Conservation (phyloP, 2,329 filamentous ascomycete species). For the Exophiala dermatitidis region DNA sequence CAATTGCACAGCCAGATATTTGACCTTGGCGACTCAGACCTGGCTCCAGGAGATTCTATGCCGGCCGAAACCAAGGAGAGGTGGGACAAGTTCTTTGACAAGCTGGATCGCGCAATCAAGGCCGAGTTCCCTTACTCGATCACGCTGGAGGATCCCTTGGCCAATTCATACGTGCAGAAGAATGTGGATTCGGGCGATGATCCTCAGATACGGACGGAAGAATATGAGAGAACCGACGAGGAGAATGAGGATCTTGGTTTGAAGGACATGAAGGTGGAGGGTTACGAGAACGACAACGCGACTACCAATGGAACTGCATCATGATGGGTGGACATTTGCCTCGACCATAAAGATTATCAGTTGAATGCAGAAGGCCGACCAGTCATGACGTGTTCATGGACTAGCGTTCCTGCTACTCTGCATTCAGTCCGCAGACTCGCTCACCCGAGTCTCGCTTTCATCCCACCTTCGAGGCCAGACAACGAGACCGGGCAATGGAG, state of each 20-base stretch:
- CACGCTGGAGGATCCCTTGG: conserved; percentile 78
- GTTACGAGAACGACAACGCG: conserved; percentile 55
- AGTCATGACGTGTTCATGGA: too few species aligned
- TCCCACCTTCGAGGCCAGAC: too few species aligned
- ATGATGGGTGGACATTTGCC: too few species aligned
- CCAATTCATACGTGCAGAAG: conserved; percentile 89
- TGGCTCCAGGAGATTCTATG: conserved; percentile 71
- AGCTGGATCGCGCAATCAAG: conserved; percentile 67
- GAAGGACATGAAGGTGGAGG: conserved; percentile 85
- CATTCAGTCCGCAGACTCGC: too few species aligned
- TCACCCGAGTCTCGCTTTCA: too few species aligned
- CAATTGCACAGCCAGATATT: conserved; percentile 87
- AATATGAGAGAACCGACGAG: conserved; percentile 79
- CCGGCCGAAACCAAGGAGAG: conserved; percentile 54
- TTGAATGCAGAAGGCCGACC: too few species aligned
- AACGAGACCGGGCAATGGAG: too few species aligned
- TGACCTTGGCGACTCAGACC: conserved; percentile 54
- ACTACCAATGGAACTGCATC: background rate
- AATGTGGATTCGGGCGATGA: conserved; percentile 62
- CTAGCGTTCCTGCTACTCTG: too few species aligned
- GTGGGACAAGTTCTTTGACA: conserved; percentile 76
- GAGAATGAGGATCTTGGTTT: conserved; percentile 91
- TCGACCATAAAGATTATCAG: too few species aligned
- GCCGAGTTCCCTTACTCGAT: conserved; percentile 76
- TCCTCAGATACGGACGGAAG: conserved; percentile 70